Evolutionary conservation across 2,329 filamentous ascomycete genomes (phyloP), one percentile per base, ranked within the genome.

Genomic region (Aspergillus melleus): DNA sequence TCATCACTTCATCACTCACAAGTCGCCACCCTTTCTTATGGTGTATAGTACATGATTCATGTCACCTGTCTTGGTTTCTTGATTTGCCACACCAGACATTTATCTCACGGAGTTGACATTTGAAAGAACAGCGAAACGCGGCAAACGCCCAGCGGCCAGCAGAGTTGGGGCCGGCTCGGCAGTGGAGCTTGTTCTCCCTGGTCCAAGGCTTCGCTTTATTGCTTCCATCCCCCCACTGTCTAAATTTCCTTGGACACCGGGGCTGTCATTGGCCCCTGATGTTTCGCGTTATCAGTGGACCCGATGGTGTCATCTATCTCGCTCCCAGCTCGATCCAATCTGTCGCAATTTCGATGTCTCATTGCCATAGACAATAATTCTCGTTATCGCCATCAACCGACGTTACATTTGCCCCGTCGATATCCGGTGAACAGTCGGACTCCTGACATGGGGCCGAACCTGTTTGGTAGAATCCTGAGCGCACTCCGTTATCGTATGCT

Each of bases 291-390:
- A 57, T 57, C 55, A 47, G 49, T 52, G 55, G 16, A 11, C 36
- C 49, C 49, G 36, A 36, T 57, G 55, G 55, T 57, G 55, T 57
- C 55, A 57, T 57, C 29, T 42, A 42, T 42, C 36, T 42, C 14
- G 36, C 36, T 42, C 36, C 32, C 11, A 42, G 36, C 36, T n/a
- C 36, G 36, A 8, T 42, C 36, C 36, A 36, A 42, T 42, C 36
- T 42, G 36, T 42, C 36, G 36, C 36, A 42, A 42, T 42, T 42
- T n/a, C 14, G 36, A 42, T 42, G 36, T 42, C 36, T 42, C 36
- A 42, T 42, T 42, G 36, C 36, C 14, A 42, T 42, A 5, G 14
- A 42, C 36, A 42, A 6, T 42, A 42, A 8, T 42, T 12, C 5
- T 8, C 36, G 16, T n/a, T n/a, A 42, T n/a, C 36, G 36, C 36